A percentile compares a stretch with the other conserved stretches of the same genome.
phyloP scores from a whole-genome alignment of 208 protist genomes.

The Borovskyia barvae region DNA sequence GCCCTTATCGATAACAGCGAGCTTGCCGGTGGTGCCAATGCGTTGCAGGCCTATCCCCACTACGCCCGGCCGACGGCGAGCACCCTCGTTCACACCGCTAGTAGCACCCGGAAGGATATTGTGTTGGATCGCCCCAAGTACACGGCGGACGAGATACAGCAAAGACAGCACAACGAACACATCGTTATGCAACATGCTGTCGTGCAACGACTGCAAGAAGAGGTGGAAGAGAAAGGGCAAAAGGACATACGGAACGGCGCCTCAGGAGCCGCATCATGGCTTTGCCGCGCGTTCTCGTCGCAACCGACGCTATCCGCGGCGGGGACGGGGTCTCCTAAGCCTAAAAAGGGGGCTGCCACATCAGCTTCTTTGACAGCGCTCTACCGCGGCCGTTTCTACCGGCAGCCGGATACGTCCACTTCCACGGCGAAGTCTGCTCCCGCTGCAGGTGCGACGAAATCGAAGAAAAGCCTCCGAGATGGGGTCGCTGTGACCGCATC shows the following conservation, averaged over 20 bases:
- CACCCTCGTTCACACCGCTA: constrained; percentile 56
- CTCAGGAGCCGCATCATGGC: no score
- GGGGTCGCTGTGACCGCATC: no score
- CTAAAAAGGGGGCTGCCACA: not conserved
- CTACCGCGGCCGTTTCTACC: constrained; percentile 14
- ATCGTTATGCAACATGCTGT: constrained; percentile 59
- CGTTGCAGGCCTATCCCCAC: constrained; percentile 28
- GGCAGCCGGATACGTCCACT: not conserved
- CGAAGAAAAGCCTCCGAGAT: not conserved
- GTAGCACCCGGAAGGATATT: constrained; percentile 31
- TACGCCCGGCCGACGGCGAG: constrained; percentile 66
- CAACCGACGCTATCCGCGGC: not conserved
- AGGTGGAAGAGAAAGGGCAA: not conserved
- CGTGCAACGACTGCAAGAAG: constrained; percentile 31
- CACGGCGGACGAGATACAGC: constrained; percentile 37
- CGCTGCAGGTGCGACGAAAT: not conserved
- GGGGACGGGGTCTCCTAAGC: not conserved
- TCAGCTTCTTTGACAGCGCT: not conserved
- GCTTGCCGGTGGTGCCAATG: constrained; percentile 35
- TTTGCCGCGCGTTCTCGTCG: not conserved
- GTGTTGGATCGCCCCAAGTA: constrained; percentile 43
- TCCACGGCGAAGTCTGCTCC: not conserved
- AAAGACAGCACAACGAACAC: constrained; percentile 40
- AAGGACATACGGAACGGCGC: not conserved
- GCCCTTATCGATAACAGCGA: constrained; percentile 61